phyloP scores from a whole-genome alignment of 2,329 filamentous ascomycete genomes.

The Colletotrichum euphorbiae region DNA sequence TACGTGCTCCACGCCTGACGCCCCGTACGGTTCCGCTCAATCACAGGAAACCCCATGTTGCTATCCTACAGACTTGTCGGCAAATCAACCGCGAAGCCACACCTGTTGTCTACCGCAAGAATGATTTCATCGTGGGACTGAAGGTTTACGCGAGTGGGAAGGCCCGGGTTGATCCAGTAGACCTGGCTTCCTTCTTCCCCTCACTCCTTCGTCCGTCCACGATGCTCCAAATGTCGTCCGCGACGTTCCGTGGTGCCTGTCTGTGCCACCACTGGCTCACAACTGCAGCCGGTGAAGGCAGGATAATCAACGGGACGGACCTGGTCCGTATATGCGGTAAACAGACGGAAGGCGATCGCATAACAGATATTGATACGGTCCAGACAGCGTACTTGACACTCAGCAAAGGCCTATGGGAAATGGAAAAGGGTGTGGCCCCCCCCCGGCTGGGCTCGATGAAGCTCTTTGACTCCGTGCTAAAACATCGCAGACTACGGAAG shows the following conservation, averaged over 20 bases:
- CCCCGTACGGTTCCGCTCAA: conserved; percentile 24
- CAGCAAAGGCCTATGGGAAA: conserved; percentile 10
- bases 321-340: neutral
- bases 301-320: neutral
- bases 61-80: conserved; percentile 47
- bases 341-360: neutral
- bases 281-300: neutral
- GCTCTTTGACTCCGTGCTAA: neutral
- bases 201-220: conserved; percentile 42
- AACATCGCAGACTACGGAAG: conserved; percentile 1
- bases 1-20: conserved; percentile 26
- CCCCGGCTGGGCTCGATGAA: neutral
- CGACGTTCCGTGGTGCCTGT: conserved; percentile 42
- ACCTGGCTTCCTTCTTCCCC: conserved; percentile 40
- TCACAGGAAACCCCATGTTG: conserved; percentile 41
- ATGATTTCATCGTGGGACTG: conserved; percentile 44
- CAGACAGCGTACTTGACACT: conserved; percentile 11
- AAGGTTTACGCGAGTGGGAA: conserved; percentile 37
- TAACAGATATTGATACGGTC: neutral
- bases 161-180: neutral
- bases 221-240: conserved; percentile 32
- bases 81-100: conserved; percentile 47
- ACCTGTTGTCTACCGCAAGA: conserved; percentile 46
- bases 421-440: conserved; percentile 6
- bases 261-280: conserved; percentile 35